These are phyloP conservation scores for Rhynchosporium graminicola DNA, from an alignment of 2,329 filamentous ascomycete species.

Conservation along the genomic window DNA sequence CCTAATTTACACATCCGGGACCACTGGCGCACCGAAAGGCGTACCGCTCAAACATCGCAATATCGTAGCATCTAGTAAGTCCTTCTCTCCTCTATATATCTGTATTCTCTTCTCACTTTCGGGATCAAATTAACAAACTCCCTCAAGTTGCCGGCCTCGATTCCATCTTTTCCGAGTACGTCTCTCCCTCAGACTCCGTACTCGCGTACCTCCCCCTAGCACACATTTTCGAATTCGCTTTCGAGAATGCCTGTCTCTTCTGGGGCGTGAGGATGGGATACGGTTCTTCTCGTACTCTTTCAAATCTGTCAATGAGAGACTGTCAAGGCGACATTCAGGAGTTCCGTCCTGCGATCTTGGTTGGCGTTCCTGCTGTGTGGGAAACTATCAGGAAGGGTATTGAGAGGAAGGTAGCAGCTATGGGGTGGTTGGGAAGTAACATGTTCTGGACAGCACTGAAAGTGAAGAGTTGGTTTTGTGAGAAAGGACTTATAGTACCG, in stretches of 20 bases:
- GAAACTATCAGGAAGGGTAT: constrained; percentile 97
- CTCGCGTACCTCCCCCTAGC: constrained; percentile 91
- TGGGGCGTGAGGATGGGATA: constrained; percentile 93
- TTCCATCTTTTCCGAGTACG: constrained; percentile 71
- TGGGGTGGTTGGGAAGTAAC: constrained; percentile 65
- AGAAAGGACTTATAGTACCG: constrained; percentile 50
- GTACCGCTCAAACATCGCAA: constrained; percentile 82
- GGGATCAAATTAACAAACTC: neutral
- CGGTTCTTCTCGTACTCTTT: constrained; percentile 83
- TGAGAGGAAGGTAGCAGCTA: constrained; percentile 70
- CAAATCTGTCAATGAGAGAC: constrained; percentile 82
- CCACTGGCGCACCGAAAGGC: constrained; percentile 86
- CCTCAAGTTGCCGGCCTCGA: constrained; percentile 73
- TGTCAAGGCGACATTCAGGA: constrained; percentile 93
- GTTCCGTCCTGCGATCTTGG: constrained; percentile 82
- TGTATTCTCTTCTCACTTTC: neutral
- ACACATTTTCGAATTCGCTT: constrained; percentile 93
- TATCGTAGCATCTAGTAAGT: constrained; percentile 74
- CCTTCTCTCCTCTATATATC: constrained; percentile 20
- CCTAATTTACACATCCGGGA: constrained; percentile 84
- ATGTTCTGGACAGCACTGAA: constrained; percentile 71
- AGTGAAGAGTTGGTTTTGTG: constrained; percentile 57
- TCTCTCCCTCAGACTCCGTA: constrained; percentile 75
- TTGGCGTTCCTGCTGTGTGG: constrained; percentile 96
- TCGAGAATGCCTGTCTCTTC: constrained; percentile 86